Percentiles rank a stretch among this genome's conserved stretches.
These are phyloP conservation scores for Venturia asperata DNA, from an alignment of 2,329 filamentous ascomycete genomes.

Conservation along the genomic window DNA sequence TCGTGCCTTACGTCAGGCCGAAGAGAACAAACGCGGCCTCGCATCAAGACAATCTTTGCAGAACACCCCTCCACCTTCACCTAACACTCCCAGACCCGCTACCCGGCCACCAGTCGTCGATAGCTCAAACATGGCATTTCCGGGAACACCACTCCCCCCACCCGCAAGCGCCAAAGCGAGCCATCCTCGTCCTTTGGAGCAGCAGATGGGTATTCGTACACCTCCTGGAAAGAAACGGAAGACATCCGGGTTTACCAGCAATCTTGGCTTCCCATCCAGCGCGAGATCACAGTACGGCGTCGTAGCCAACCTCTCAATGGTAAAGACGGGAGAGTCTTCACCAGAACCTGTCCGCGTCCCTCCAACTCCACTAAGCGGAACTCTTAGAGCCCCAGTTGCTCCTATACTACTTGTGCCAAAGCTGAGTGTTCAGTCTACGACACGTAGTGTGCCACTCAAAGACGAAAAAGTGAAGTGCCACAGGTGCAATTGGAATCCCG, in stretches of 20 bases:
- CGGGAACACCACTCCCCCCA: neutral
- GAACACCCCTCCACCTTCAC: neutral
- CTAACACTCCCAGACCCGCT: neutral
- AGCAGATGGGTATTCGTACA: neutral
- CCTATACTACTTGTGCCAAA: no score
- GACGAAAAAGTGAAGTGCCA: no score
- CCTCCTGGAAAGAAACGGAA: neutral
- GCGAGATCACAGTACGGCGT: neutral
- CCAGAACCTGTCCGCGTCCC: no score
- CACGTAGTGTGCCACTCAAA: no score
- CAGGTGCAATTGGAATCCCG: no score
- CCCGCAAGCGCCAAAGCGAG: neutral
- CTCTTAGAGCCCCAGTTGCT: no score
- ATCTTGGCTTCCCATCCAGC: neutral
- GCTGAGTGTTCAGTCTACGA: no score
- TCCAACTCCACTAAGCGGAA: no score
- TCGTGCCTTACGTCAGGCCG: neutral
- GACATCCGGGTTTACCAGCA: no score
- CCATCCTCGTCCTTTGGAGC: neutral
- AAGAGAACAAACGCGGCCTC: neutral
- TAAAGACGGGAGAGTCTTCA: no score
- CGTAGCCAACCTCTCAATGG: no score
- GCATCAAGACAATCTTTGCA: neutral
- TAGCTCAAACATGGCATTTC: neutral
- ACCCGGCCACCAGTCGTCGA: neutral